Base-by-base conservation (phyloP, 75 land plant genomes). In the Picea glauca region DNA sequence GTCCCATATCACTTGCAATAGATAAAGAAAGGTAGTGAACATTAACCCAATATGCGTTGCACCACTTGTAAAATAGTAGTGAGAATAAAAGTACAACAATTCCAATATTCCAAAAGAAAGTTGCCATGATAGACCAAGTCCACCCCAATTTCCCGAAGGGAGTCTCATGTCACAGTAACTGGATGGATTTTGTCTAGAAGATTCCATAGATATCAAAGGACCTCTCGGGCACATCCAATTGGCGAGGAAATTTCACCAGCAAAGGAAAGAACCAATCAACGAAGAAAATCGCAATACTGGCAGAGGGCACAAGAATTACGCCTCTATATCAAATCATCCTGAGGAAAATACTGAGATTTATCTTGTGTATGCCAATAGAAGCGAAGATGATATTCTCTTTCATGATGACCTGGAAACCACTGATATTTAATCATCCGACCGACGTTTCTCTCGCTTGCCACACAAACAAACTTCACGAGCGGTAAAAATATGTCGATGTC, bases 1-100 rank as follows among this genome's bases (percentile, higher is more conserved):
- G 95, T 92, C 13, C 99, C 99, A 94, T 79, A 23, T 93, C 99
- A 76, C 91, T 94, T 5, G 98, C 86, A 6, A 96, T 95, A 0
- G 99, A 94, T 18, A 96, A 81, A 26, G 26, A 85, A 96, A 96
- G 60, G 99, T 95, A n/a, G 98, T 94, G 80, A 94, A 92, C 98
- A 96, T 94, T 43, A 98, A 98, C 6, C 99, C 99, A 17, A 96
- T 96, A 77, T 96, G 99, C 58, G 99, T 98, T 76, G 99, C 99
- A 30, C 98, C 98, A 79, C 99, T 96, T 1, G 99, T 98, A 74
- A 96, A 96, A 86, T 94, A 91, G 80, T 94, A 96, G 80, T 96
- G 99, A 3, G 98, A 88, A 81, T 91, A 96, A 88, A 96, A 96
- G 88, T 96, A 96, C 12, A 94, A 89, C 18, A 94, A 86, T 23